phyloP scores from a whole-genome alignment of 345 rosid species.

The Diplotaxis tenuifolia region DNA sequence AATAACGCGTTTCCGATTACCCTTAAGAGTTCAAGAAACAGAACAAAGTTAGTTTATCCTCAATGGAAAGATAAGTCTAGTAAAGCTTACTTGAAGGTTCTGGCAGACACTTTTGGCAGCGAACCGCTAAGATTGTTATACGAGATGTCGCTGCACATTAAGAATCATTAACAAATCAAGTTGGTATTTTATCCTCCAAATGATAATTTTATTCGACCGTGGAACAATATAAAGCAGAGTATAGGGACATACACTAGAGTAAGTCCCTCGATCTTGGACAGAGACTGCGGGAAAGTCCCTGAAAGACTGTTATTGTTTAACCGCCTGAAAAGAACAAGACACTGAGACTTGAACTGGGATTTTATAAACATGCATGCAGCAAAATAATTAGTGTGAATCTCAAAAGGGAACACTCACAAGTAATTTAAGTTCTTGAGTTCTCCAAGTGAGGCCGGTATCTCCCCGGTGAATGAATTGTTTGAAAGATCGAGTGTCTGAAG shows the following conservation, averaged over 20 bases:
- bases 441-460: slow-evolving; percentile 76
- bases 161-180: background rate
- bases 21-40: slow-evolving; percentile 46
- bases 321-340: slow-evolving; percentile 51
- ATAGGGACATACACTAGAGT: slow-evolving; percentile 71
- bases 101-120: slow-evolving; percentile 83
- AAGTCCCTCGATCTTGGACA: slow-evolving; percentile 82
- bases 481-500: slow-evolving; percentile 95
- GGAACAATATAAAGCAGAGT: background rate
- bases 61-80: background rate
- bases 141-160: slow-evolving; percentile 72
- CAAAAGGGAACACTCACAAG: no score
- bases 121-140: slow-evolving; percentile 93
- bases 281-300: slow-evolving; percentile 74
- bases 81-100: slow-evolving; percentile 80
- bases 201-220: no score
- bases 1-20: slow-evolving; percentile 75
- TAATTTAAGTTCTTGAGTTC: slow-evolving; percentile 75
- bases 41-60: slow-evolving; percentile 6
- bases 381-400: no score
- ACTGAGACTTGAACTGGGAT: slow-evolving; percentile 10
- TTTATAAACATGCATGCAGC: background rate
- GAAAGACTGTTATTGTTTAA: slow-evolving; percentile 92
- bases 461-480: slow-evolving; percentile 71
- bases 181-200: no score